These are phyloP conservation scores for Secale cereale DNA, from an alignment of 176 grass and related monocot species.

Conservation along the genomic window DNA sequence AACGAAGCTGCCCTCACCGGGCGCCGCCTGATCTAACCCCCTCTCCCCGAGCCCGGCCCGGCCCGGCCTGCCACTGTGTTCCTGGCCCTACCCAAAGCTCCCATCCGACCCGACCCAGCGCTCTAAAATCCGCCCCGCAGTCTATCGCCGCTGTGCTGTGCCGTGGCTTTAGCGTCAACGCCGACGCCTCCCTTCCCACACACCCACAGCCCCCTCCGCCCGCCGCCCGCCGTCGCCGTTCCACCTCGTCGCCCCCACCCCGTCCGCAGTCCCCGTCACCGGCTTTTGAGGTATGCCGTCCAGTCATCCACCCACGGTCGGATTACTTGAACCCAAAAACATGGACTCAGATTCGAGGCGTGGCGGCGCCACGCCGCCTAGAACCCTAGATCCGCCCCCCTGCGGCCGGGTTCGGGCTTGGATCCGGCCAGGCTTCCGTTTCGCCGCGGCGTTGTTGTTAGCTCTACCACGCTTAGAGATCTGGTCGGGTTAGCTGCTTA, in stretches of 20 bases:
- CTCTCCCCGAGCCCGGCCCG: too few species aligned
- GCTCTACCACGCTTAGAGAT: neutral
- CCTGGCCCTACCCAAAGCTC: too few species aligned
- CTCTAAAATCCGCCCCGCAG: too few species aligned
- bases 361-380: neutral
- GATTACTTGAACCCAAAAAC: too few species aligned
- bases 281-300: neutral
- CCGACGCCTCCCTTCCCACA: neutral
- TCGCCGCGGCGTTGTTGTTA: neutral
- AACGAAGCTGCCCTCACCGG: too few species aligned
- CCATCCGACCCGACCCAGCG: too few species aligned
- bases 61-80: too few species aligned
- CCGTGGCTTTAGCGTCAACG: neutral
- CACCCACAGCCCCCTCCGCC: neutral
- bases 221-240: neutral
- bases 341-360: too few species aligned
- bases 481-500: neutral
- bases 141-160: neutral
- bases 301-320: neutral
- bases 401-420: neutral
- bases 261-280: neutral
- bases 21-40: too few species aligned
- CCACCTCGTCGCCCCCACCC: neutral
- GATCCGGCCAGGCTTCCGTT: neutral
- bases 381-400: neutral